A percentile compares a stretch with the other conserved stretches of the same genome.
Conservation (phyloP, 805 yeast genomes). For the Metschnikowia henanensis region DNA sequence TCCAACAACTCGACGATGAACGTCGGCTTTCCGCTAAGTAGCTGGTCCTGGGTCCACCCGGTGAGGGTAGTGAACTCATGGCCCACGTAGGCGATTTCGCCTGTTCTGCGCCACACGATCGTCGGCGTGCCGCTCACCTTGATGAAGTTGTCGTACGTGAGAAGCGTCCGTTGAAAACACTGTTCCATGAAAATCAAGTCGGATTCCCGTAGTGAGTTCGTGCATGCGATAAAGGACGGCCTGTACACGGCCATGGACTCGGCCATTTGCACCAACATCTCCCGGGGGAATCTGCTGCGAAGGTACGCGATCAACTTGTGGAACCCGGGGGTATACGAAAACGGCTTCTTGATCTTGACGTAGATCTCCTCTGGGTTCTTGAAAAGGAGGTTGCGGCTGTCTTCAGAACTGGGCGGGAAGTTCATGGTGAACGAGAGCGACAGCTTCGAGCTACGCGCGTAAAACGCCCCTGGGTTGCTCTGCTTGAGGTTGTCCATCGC, state of each 20-base stretch:
- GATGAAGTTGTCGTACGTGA: slow-evolving; percentile 86
- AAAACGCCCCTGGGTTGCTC: slow-evolving; percentile 42
- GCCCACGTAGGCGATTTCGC: slow-evolving; percentile 94
- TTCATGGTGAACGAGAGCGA: slow-evolving; percentile 50
- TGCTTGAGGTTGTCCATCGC: slow-evolving; percentile 40
- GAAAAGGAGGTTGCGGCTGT: slow-evolving; percentile 21
- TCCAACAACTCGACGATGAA: slow-evolving; percentile 85
- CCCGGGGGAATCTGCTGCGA: slow-evolving; percentile 64
- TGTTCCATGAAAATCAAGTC: slow-evolving; percentile 95
- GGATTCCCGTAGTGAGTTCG: slow-evolving; percentile 83
- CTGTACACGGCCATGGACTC: slow-evolving; percentile 87
- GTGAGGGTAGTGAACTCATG: slow-evolving; percentile 88
- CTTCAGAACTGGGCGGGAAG: slow-evolving; percentile 18
- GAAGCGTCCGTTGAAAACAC: slow-evolving; percentile 87
- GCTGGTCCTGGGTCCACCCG: slow-evolving; percentile 80
- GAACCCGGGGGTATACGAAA: slow-evolving; percentile 87
- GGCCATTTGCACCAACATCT: slow-evolving; percentile 77
- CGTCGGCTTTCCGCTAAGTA: slow-evolving; percentile 60
- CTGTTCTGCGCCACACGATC: slow-evolving; percentile 92
- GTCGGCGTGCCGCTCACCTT: slow-evolving; percentile 91
- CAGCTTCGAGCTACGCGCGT: slow-evolving; percentile 40
- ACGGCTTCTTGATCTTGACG: slow-evolving; percentile 71
- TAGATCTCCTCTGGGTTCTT: slow-evolving; percentile 80
- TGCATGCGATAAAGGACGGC: slow-evolving; percentile 91
- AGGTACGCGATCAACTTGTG: slow-evolving; percentile 78